phyloP scores from a whole-genome alignment of 2,329 filamentous ascomycete genomes.

The Aspergillus aculeatinus region DNA sequence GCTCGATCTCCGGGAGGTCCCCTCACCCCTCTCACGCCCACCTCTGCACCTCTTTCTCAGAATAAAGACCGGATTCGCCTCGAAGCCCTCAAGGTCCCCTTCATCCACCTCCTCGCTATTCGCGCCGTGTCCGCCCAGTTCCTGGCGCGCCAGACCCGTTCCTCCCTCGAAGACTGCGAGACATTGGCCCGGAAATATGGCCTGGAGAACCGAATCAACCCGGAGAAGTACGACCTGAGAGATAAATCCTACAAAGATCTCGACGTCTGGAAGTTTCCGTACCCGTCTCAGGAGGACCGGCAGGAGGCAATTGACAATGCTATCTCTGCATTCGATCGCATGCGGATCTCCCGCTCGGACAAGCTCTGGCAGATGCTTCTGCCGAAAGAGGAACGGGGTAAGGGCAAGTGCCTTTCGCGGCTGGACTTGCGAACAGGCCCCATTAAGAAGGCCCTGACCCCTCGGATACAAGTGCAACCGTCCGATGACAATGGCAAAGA shows the following conservation, averaged over 20 bases:
- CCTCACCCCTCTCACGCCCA: constrained; percentile 42
- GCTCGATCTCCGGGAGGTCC: constrained; percentile 36
- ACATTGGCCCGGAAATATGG: constrained; percentile 54
- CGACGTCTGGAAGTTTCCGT: constrained; percentile 62
- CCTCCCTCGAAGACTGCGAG: constrained; percentile 50
- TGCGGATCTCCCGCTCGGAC: constrained; percentile 59
- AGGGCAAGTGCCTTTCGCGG: constrained; percentile 61
- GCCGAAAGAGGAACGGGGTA: constrained; percentile 60
- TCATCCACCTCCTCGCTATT: constrained; percentile 56
- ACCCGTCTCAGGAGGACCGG: constrained; percentile 55
- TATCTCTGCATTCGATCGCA: constrained; percentile 62
- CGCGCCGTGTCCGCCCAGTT: constrained; percentile 49
- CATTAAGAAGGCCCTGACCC: constrained; percentile 38
- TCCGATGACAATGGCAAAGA: constrained; percentile 39
- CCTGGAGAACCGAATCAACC: constrained; percentile 48
- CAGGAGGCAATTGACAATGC: constrained; percentile 62
- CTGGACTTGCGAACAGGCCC: constrained; percentile 52
- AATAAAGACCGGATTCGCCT: constrained; percentile 41
- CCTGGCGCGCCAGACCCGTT: constrained; percentile 48
- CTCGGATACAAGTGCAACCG: constrained; percentile 39
- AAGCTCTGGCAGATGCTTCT: constrained; percentile 63
- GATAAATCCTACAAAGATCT: constrained; percentile 62
- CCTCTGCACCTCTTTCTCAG: constrained; percentile 40
- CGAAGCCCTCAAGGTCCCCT: constrained; percentile 46
- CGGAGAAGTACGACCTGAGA: constrained; percentile 54